Base-by-base conservation (phyloP, 2,329 filamentous ascomycete genomes). In the Triangularia setosa region DNA sequence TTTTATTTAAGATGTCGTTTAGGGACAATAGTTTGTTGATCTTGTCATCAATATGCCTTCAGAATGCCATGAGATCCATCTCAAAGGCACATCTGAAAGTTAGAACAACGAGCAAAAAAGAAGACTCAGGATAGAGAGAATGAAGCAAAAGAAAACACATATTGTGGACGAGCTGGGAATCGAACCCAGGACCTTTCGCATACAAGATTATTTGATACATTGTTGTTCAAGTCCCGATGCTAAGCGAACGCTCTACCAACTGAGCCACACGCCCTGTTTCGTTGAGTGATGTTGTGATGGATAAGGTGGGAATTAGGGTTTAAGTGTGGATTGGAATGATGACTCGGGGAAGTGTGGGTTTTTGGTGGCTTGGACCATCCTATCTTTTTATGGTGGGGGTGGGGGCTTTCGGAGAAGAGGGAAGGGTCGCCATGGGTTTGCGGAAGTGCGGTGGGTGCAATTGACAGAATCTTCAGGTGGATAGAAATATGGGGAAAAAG, bases 101-200 rank as follows among this genome's bases (percentile, higher is more conserved):
- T 4, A 6, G 30, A 33, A 12, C 6, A 33, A 33, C n/a, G 27
- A 28, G 30, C 11, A 14, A 33, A 33, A 40, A 40, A 40, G 35
- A 21, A 48, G n/a, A 21, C 9, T 48, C n/a, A 44, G 40, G n/a
- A n/a, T 14, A 16, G 7, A 40, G 30, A 33, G 30, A 40, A n/a
- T 40, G 53, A 28, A 3, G 28, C 23, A 30, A 57, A 21, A 57
- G 25, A 30, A 30, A 18, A 16, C n/a, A n/a, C n/a, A 8, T 56
- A n/a, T 14, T 58, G 2, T 68, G 64, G 67, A 67, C 67, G 67
- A 63, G 67, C 67, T 66, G 64, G 67, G 67, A 68, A 66, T 68
- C 67, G 67, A 68, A 68, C 67, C 67, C 64, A 66, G 67, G 62
- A 67, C 67, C 67, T 68, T 67, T 66, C 67, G 67, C 67, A 68